Conservation (phyloP, 345 rosid genomes). For the Salix udensis region DNA sequence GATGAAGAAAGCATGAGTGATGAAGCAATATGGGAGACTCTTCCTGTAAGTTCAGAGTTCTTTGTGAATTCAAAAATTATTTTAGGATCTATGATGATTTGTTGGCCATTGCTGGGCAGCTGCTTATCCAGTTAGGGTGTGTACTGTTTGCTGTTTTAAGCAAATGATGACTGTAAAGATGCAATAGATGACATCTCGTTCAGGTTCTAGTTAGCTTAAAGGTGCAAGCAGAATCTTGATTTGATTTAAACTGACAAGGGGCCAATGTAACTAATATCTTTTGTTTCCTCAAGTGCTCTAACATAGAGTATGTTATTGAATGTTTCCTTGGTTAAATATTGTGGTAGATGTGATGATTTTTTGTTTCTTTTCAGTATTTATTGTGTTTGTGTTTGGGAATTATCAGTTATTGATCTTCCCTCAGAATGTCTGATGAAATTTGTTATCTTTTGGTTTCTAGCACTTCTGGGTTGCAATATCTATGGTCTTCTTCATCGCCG, state of each 20-base stretch:
- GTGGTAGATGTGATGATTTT: not conserved
- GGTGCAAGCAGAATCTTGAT: not conserved
- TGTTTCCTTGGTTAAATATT: not conserved
- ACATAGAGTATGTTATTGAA: not conserved
- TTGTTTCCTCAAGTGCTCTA: not conserved
- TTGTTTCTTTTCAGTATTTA: not conserved
- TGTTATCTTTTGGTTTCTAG: conserved; percentile 42
- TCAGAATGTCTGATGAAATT: conserved; percentile 15
- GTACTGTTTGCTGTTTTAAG: not conserved
- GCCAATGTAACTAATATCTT: not conserved
- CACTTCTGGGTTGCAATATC: conserved; percentile 95
- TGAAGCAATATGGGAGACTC: conserved; percentile 96
- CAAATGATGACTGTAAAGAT: not conserved
- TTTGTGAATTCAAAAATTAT: not conserved
- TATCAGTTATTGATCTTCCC: not conserved
- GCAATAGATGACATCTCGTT: not conserved
- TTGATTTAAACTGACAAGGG: not conserved
- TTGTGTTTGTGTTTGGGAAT: not conserved
- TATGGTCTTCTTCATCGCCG: conserved; percentile 88
- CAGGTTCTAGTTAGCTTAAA: not conserved
- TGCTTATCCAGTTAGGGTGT: not conserved
- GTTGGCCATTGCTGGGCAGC: not conserved
- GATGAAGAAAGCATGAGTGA: conserved; percentile 92
- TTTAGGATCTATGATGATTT: not conserved
- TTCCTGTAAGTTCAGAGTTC: conserved; percentile 59